Conservation (phyloP, 306 rosid genomes). For the Prunus dulcis region DNA sequence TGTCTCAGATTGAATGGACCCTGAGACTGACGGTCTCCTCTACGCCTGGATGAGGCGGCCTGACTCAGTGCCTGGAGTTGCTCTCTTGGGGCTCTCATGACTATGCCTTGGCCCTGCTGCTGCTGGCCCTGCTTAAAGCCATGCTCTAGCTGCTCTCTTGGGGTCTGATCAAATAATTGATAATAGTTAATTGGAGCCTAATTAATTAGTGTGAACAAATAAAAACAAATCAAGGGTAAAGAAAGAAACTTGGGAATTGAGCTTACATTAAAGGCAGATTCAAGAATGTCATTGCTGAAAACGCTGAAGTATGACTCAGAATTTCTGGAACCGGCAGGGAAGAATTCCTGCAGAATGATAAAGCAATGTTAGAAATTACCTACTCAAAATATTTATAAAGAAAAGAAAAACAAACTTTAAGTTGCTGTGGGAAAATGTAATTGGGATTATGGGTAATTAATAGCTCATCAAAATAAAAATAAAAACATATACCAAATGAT, state of each 20-base stretch:
- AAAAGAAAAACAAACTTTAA: neutral
- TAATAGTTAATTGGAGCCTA: neutral
- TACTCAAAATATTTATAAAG: neutral
- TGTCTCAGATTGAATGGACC: conserved; percentile 27
- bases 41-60: conserved; percentile 20
- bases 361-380: neutral
- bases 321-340: conserved; percentile 27
- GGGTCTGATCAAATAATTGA: conserved; percentile 12
- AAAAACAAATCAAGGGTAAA: neutral
- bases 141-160: conserved; percentile 27
- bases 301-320: conserved; percentile 30
- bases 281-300: conserved; percentile 40
- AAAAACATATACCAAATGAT: neutral
- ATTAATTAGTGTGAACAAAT: neutral
- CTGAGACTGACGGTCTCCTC: conserved; percentile 4
- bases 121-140: conserved; percentile 8
- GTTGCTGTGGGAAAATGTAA: neutral
- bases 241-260: neutral
- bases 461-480: neutral
- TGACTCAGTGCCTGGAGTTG: conserved; percentile 40
- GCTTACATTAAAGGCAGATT: conserved; percentile 34
- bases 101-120: conserved; percentile 23
- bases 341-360: conserved; percentile 27
- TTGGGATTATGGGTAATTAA: neutral
- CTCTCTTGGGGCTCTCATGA: conserved; percentile 29